Base-by-base conservation (phyloP, 257 asterid genomes). In the Craterostigma plantagineum region DNA sequence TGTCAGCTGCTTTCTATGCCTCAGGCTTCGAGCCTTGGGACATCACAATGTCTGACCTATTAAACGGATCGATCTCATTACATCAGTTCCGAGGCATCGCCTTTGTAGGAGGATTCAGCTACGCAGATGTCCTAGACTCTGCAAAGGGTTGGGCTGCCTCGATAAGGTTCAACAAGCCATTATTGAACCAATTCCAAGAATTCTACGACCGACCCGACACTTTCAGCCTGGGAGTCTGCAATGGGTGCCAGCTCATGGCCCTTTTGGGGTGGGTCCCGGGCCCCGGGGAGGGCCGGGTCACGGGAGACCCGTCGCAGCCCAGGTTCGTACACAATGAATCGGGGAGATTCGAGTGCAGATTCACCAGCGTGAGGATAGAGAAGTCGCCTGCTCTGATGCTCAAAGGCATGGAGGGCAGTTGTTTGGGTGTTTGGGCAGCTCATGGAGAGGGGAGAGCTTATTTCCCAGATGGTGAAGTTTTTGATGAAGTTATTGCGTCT, bases 21-120 rank as follows among this genome's bases (percentile, higher is more conserved):
- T 76, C 93, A 34, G 95, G 98, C 46, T 87, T 87, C 56, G 95
- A 82, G 38, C 92, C 98, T 34, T 82, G 95, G 95, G 98, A 87
- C 60, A 51, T 87, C 45, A 36, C 93, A 10, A 82, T 87, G 93
- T 79, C 95, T 6, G 98, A 87, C 76, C 91, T 87, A 54, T 81
- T 82, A n/a, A 64, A 55, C n/a, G 86, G 92, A 30, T 48, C 51
- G 5, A 52, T 68, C 55, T 60, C 69, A 0, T 64, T 82, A 60
- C 38, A 50, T 33, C 64, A 64, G 39, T 79, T 82, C 51, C 71
- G 75, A 9, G 97, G 95, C 11, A 53, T 86, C 48, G 92, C 55
- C 1, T 86, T 86, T 48, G 93, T 86, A 14, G 97, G 97, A 38
- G 97, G 95, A 23, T 86, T 81, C 67, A 86, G 97, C 70, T 86